Evolutionary conservation across 2,329 filamentous ascomycete species (phyloP).

Genomic region (Hymenoscyphus scutula): DNA sequence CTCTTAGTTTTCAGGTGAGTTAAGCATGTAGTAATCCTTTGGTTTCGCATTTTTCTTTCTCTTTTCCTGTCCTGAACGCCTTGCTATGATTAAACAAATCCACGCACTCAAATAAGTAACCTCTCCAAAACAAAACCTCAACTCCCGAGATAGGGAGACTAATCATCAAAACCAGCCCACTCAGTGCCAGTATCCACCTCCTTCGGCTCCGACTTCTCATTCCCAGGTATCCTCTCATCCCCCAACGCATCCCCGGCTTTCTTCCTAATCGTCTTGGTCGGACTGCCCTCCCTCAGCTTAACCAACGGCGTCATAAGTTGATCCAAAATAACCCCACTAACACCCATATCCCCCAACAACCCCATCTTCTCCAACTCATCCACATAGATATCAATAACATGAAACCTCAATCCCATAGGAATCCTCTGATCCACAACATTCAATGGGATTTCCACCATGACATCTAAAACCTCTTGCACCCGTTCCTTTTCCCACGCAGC

Average conservation of each 20-base stretch:
- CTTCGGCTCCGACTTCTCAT: slow-evolving; percentile 41
- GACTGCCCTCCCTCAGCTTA: slow-evolving; percentile 48
- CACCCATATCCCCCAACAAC: slow-evolving; percentile 43
- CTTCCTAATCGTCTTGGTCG: slow-evolving; percentile 68
- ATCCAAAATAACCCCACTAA: slow-evolving; percentile 38
- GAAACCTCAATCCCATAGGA: slow-evolving; percentile 80
- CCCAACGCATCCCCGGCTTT: slow-evolving; percentile 67
- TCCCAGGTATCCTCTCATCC: slow-evolving; percentile 72
- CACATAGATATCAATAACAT: slow-evolving; percentile 86
- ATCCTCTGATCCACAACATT: slow-evolving; percentile 50
- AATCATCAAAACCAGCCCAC: slow-evolving; percentile 37
- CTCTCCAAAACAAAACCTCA: no score
- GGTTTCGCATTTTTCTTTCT: no score
- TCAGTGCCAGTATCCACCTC: slow-evolving; percentile 41
- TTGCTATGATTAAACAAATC: no score
- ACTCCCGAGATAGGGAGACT: no score
- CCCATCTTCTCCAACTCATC: slow-evolving; percentile 80
- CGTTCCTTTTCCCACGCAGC: slow-evolving; percentile 38
- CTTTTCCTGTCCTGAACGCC: slow-evolving; percentile 12
- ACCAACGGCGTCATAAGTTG: slow-evolving; percentile 44
- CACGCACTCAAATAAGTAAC: no score
- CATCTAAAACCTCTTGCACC: slow-evolving; percentile 44
- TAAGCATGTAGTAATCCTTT: no score
- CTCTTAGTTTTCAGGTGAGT: no score
- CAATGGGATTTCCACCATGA: slow-evolving; percentile 46